phyloP scores from a whole-genome alignment of 345 rosid species.

The Eucalyptus regnans region DNA sequence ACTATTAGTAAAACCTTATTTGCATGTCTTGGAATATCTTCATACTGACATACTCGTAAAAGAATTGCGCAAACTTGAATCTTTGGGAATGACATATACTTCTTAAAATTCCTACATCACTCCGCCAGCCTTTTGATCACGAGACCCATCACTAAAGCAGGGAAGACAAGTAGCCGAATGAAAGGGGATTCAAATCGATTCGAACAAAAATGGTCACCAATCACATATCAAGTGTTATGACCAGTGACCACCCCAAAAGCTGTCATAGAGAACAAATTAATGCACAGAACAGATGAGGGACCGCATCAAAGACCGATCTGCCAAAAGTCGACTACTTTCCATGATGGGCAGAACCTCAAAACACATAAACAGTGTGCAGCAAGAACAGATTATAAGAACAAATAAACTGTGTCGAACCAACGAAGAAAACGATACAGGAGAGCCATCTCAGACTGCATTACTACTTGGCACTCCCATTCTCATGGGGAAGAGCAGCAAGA shows the following conservation, averaged over 20 bases:
- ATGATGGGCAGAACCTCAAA: not conserved
- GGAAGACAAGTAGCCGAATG: not conserved
- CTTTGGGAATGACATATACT: not conserved
- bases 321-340: not conserved
- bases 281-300: not conserved
- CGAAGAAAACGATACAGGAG: not conserved
- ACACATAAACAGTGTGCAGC: not conserved
- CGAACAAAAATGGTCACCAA: not conserved
- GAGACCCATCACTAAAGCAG: not conserved
- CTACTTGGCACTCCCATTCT: not conserved
- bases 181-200: not conserved
- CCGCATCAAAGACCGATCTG: not conserved
- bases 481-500: not conserved
- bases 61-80: not conserved
- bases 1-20: not conserved
- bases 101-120: not conserved
- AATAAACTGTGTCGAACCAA: not conserved
- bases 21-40: not conserved
- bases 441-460: not conserved
- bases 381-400: not conserved
- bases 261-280: not conserved
- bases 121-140: not conserved
- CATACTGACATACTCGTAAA: not conserved
- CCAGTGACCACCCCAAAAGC: not conserved
- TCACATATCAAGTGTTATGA: not conserved